Evolutionary conservation across 805 yeast species (phyloP), one percentile per base, ranked within the genome.

Genomic region (Saccharomyces jurei): DNA sequence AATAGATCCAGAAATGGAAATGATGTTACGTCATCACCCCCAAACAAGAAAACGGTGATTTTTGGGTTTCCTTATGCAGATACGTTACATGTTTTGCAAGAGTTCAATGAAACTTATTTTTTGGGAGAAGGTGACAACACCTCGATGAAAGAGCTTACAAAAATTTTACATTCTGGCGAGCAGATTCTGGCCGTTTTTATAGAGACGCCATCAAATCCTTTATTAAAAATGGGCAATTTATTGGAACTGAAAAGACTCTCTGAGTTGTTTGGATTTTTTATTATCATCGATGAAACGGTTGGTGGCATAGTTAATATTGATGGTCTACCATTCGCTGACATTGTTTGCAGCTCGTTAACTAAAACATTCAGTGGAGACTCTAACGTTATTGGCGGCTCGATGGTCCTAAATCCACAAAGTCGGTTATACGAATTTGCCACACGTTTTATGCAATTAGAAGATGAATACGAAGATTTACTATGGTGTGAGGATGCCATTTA

Each of bases 11-110:
- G 63, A 46, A 53, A 52, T 21, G 54, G 57, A 27, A 53, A 31
- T 41, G 27, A 49, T 17, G 22, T 36, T 2, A 36, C 44, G 5
- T 36, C 44, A 4, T 36, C 44, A 21, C 53, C 58, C 1, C 64
- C 67, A 14, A 60, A 63, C 36, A 64, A 71, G 52, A 88, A 87
- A 68, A 83, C 95, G 1, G 94, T 89, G 3, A 90, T 96, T 71
- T 91, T 87, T 71, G 98, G 98, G 1, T 92, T 91, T 72, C 97
- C 97, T 5, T 91, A 92, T 69, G 94, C 89, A 41, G 98, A 91
- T 68, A 90, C 97, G 0, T 77, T 90, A 54, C 89, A 88, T 61
- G 83, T 92, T 53, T 77, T 91, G 62, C 79, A 79, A 65, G 92
- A 91, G 69, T 92, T 89, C 78, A 97, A 97, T 9, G 97, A 97